A percentile compares a stretch with the other conserved stretches of the same genome.
These are phyloP conservation scores for Diaporthe caulivora DNA, from an alignment of 2,329 filamentous ascomycete genomes.

Conservation along the genomic window DNA sequence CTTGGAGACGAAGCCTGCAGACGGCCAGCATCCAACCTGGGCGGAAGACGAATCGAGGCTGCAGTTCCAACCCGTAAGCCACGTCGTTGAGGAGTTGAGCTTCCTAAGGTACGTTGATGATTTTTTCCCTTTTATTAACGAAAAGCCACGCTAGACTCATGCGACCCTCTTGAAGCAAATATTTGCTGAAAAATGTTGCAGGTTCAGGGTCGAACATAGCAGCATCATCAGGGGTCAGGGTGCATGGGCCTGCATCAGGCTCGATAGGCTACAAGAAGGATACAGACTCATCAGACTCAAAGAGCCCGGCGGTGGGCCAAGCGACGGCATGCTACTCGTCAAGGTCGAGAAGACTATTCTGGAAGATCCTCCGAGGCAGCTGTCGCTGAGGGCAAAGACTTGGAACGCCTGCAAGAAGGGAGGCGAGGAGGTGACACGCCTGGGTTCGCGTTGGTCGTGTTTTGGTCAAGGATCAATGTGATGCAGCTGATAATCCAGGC, in stretches of 20 bases:
- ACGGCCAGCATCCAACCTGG: conserved; percentile 75
- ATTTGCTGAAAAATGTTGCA: conserved; percentile 45
- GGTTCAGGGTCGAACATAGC: conserved; percentile 67
- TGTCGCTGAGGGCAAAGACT: conserved; percentile 34
- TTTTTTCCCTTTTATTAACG: conserved; percentile 10
- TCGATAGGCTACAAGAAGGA: conserved; percentile 67
- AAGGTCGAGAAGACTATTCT: conserved; percentile 61
- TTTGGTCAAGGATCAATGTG: neutral
- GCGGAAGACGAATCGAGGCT: conserved; percentile 62
- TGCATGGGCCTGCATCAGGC: conserved; percentile 70
- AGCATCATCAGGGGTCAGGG: conserved; percentile 53
- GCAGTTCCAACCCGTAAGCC: conserved; percentile 67
- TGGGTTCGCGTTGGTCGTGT: conserved; percentile 34
- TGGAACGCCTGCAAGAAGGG: conserved; percentile 33
- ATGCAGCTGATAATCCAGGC: too few relatives aligned
- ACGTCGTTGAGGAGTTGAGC: conserved; percentile 76
- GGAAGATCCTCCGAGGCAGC: conserved; percentile 13
- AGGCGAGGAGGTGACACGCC: conserved; percentile 30
- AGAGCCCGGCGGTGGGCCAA: conserved; percentile 57
- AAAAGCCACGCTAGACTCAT: neutral
- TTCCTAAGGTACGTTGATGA: conserved; percentile 71
- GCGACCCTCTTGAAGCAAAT: neutral
- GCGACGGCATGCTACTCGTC: conserved; percentile 63
- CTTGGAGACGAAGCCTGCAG: conserved; percentile 63
- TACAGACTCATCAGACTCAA: conserved; percentile 66